Base-by-base conservation (phyloP, 768 basidiomycete species). In the Agrocybe chaxingu region DNA sequence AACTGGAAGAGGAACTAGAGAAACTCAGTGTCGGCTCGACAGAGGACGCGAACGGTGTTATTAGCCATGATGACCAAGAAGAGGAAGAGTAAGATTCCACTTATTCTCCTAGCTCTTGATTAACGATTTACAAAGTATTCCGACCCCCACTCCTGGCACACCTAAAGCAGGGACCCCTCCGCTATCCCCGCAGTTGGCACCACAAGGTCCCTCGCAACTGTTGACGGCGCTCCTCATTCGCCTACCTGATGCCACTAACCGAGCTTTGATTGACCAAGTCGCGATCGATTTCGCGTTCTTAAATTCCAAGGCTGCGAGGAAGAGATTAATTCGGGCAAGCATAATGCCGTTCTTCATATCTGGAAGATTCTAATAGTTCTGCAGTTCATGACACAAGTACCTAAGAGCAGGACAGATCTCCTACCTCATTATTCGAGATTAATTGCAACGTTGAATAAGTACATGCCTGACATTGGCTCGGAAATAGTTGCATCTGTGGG, bases 201-300 rank as follows among this genome's bases (percentile, higher is more conserved):
- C 93, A 7, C 89, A 92, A 55, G 97, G 95, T 5, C 96, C 97
- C 7, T 92, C 93, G 0, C 94, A 98, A 54, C 79, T 98, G 35
- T 79, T 99, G 42, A 93, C 90, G 3, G 89, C 92, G 8, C 75
- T 99, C 13, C 84, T 99, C 35, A 85, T 89, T 32, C 88, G 94
- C 29, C 76, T 99, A 8, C 90, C 96, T 0, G 96, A 99, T 65
- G 89, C 91, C n/a, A 95, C 90, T 9, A 98, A 93, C 61, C 82
- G 91, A 11, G 78, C 81, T 2, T 66, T 92, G 52, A 89, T 98
- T 50, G 97, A 99, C 64, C 92, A 96, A 68, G 87, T 88, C 29
- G 94, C 94, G 0, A 82, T 98, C 35, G 96, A 99, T 55, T 99
- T 99, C 66, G 92, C 93, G 0, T 92, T 95, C 62, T 74, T 99